Evolutionary conservation across 2,329 filamentous ascomycete species (phyloP), one percentile per base, ranked within the genome.

Genomic region (Aspergillus floridensis): DNA sequence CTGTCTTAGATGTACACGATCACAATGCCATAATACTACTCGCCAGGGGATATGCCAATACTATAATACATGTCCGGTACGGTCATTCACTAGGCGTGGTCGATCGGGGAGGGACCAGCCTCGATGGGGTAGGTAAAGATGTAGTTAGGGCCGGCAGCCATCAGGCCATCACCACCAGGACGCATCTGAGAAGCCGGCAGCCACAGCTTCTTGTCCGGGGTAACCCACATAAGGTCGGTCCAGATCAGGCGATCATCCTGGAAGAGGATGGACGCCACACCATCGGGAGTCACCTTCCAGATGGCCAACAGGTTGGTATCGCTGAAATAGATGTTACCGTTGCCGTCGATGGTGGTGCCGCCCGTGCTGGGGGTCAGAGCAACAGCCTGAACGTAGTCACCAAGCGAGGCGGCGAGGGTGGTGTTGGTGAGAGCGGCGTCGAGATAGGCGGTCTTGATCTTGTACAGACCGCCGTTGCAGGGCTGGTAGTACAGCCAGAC

Each of bases 401-500:
- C 29, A 60, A 62, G 16, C 1, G 49, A 21, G 21, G 57, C 66
- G 16, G 70, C 71, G 16, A 70, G 31, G 2, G 66, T 59, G 7
- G 64, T 54, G n/a, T 61, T 59, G 21, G 57, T 63, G n/a, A 71
- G 59, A 21, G 68, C 50, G 1, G 49, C 62, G 24, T 65, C 58
- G 5, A 64, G 48, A 41, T 67, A 74, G 22, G 63, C 61, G 0
- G 74, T 77, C 55, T 71, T 63, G 59, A 78, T 72, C 6, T 71
- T 67, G 46, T 59, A 72, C 61, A 78, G 62, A 2, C 73, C 71
- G 12, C 76, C 76, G 48, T 63, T 72, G 3, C 67, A 65, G 7
- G 75, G 73, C 57, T 77, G 74, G 57, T 74, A 77, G 63, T 77
- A 77, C 19, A 58, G 46, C 38, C 68, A 76, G 21, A 69, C 63